Percentiles rank a stretch among this genome's conserved stretches.
Evolutionary conservation across 164 flowering plant species (phyloP).

Genomic region (Vitis rupestris): DNA sequence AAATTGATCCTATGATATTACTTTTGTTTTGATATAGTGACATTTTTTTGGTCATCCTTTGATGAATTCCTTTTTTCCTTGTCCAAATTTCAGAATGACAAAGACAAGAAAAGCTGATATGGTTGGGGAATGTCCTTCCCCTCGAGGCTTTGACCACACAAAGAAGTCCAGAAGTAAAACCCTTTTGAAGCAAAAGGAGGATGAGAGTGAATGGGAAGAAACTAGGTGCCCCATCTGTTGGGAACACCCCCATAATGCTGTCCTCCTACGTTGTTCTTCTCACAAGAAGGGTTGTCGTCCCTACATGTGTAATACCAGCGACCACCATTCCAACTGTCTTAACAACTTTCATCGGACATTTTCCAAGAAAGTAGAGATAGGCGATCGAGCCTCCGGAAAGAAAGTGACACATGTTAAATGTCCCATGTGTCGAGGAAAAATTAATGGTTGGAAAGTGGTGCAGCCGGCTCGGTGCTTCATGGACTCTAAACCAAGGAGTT

Average conservation of each 20-base stretch:
- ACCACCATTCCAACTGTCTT: constrained; percentile 30
- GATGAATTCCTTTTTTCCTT: too few species aligned
- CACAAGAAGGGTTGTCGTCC: constrained; percentile 31
- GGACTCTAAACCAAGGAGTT: constrained; percentile 30
- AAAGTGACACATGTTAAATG: constrained; percentile 4
- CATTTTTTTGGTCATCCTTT: too few species aligned
- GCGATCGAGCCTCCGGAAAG: background rate
- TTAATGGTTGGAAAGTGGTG: constrained; percentile 19
- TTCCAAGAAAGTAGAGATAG: background rate
- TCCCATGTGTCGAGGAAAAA: constrained; percentile 35
- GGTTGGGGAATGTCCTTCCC: too few species aligned
- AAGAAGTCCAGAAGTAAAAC: too few species aligned
- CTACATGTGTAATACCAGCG: constrained; percentile 32
- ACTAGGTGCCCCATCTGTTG: constrained; percentile 35
- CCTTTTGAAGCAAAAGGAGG: too few species aligned
- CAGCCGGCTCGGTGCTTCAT: constrained; percentile 28
- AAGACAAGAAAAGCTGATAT: too few species aligned
- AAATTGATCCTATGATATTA: too few species aligned
- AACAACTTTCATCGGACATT: constrained; percentile 12
- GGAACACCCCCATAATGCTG: constrained; percentile 44
- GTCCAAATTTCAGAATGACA: too few species aligned
- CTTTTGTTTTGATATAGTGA: too few species aligned
- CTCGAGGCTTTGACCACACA: too few species aligned
- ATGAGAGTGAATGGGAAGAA: constrained; percentile 31
- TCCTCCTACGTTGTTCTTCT: constrained; percentile 32